These are phyloP conservation scores for Eucalyptus lansdowneana DNA, from an alignment of 345 rosid species.

Conservation along the genomic window DNA sequence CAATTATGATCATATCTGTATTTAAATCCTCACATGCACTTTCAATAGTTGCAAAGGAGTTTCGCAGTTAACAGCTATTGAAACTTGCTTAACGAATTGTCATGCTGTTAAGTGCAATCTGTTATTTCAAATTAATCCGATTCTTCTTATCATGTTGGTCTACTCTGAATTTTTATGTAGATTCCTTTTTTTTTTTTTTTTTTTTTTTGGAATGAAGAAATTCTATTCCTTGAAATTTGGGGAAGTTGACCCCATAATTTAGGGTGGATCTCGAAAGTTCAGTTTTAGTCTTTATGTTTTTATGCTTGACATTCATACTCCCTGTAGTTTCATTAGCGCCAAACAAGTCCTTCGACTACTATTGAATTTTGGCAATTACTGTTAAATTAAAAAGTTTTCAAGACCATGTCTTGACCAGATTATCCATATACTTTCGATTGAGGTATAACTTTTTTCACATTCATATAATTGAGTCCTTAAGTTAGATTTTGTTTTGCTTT, in stretches of 20 bases:
- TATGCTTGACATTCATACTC: background rate
- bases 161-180: background rate
- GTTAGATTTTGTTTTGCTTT: too few species aligned
- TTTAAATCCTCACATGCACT: background rate
- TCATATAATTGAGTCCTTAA: background rate
- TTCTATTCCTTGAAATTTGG: background rate
- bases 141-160: background rate
- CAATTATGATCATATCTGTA: background rate
- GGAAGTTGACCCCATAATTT: background rate
- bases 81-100: background rate
- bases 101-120: background rate
- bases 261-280: too few species aligned
- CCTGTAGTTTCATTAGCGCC: background rate
- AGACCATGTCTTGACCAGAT: background rate
- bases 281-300: background rate
- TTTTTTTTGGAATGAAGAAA: background rate
- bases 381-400: background rate
- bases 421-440: background rate
- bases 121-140: background rate
- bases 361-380: background rate
- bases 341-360: background rate
- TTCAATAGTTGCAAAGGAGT: background rate
- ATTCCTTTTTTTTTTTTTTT: too few species aligned
- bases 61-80: background rate
- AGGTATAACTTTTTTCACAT: background rate